These are phyloP conservation scores for Fagopyrum esculentum DNA, from an alignment of 148 eudicot species.

Conservation along the genomic window DNA sequence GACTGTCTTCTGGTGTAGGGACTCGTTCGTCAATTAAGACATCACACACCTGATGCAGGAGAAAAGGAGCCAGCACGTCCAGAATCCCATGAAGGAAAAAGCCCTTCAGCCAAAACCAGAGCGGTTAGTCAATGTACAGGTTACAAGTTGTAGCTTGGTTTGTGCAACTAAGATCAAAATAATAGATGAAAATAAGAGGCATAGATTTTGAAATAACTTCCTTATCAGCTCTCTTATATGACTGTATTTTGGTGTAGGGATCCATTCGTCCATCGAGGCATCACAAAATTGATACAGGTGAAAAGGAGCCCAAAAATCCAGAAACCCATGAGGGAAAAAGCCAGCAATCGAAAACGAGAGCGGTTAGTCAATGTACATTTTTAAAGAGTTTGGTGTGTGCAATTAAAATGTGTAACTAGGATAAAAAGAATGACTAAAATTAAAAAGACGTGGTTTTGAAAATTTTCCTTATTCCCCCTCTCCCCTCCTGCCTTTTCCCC, in stretches of 20 bases:
- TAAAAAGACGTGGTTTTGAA: too few relatives aligned
- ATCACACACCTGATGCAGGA: background rate
- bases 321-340: background rate
- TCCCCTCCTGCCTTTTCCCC: background rate
- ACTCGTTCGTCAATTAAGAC: background rate
- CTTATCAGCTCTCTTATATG: background rate
- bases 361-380: background rate
- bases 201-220: background rate
- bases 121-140: too few relatives aligned
- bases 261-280: background rate
- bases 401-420: too few relatives aligned
- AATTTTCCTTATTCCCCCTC: background rate
- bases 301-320: background rate
- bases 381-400: too few relatives aligned
- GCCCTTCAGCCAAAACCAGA: too few relatives aligned
- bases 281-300: background rate
- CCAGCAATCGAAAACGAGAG: background rate
- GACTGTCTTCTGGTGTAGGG: background rate
- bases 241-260: background rate
- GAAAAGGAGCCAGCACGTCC: background rate
- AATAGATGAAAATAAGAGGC: background rate
- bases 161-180: background rate
- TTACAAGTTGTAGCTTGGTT: background rate
- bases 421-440: too few relatives aligned
- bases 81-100: background rate